Base-by-base conservation (phyloP, 495 filamentous ascomycete species). In the Talaromyces adpressus region DNA sequence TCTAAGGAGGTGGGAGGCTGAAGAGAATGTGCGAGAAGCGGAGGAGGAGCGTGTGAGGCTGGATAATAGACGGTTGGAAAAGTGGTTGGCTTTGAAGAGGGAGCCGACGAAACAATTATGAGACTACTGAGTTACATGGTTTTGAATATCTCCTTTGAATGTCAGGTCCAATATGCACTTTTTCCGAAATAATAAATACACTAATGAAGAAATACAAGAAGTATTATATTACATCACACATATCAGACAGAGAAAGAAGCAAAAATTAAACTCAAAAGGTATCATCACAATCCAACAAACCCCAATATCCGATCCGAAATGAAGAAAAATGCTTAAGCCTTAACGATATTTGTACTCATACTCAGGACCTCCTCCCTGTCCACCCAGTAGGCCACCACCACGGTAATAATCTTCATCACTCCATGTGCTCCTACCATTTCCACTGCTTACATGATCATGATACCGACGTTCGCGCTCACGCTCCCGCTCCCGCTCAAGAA, bases 351-450 rank as follows among this genome's bases (percentile, higher is more conserved):
- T 74, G 51, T 77, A 75, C 41, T 76, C 75, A 57, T 75, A 71
- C 20, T 69, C 67, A 41, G 74, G 64, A 12, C 72, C 70, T 59
- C 71, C 68, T 45, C 73, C 73, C 20, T 76, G 73, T 30, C 73
- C 72, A 54, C 72, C 73, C 23, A 74, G 64, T 63, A 74, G 53
- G 22, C 65, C 61, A 12, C 75, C 72, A 16, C 52, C 52, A n/a
- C 75, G 73, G 62, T 79, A 78, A 62, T 76, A 77, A 20, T 77
- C 75, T 14, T 81, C 77, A 6, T 75, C 75, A 32, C 61, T 66
- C 56, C 64, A 63, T 3, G 60, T 54, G 6, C 2, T 32, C 29
- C 60, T 58, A 47, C 59, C 51, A 5, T 62, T 63, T 62, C 75
- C 70, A 57, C 65, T 76, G 16, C 66, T 61, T 9, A 63, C 36